These are phyloP conservation scores for Niebla homalea DNA, from an alignment of 495 filamentous ascomycete species.

Conservation along the genomic window DNA sequence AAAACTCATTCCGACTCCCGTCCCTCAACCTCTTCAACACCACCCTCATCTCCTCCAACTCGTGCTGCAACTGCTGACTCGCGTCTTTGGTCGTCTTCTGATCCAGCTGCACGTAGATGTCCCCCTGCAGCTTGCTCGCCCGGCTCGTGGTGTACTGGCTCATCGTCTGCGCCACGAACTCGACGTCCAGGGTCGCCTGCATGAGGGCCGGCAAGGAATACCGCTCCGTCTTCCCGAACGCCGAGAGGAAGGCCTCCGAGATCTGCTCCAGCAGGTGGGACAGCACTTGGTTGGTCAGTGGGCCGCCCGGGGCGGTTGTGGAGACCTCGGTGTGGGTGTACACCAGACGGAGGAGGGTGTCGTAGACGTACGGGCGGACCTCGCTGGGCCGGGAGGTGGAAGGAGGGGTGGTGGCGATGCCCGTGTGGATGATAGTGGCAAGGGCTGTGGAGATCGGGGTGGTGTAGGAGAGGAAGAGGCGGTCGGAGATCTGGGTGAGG, in stretches of 20 bases:
- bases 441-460: conserved; percentile 52
- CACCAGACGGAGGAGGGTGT: conserved; percentile 66
- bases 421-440: conserved; percentile 49
- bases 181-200: conserved; percentile 93
- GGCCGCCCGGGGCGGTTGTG: conserved; percentile 68
- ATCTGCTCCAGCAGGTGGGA: conserved; percentile 69
- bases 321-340: conserved; percentile 83
- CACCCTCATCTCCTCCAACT: conserved; percentile 77
- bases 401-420: conserved; percentile 52
- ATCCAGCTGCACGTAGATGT: conserved; percentile 84
- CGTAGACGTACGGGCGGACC: conserved; percentile 80
- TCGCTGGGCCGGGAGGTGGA: conserved; percentile 49
- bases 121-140: conserved; percentile 62
- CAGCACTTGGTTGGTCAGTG: conserved; percentile 60
- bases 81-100: conserved; percentile 75
- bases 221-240: conserved; percentile 49
- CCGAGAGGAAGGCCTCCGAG: conserved; percentile 52
- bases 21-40: conserved; percentile 74
- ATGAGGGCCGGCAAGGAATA: conserved; percentile 75
- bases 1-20: conserved; percentile 73
- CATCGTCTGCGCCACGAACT: conserved; percentile 90
- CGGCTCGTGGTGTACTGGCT: conserved; percentile 76
- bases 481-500: conserved; percentile 72
- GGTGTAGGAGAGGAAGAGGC: conserved; percentile 84
- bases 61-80: conserved; percentile 60